These are phyloP conservation scores for Podospora tetraspora DNA, from an alignment of 495 filamentous ascomycete species.

Conservation along the genomic window DNA sequence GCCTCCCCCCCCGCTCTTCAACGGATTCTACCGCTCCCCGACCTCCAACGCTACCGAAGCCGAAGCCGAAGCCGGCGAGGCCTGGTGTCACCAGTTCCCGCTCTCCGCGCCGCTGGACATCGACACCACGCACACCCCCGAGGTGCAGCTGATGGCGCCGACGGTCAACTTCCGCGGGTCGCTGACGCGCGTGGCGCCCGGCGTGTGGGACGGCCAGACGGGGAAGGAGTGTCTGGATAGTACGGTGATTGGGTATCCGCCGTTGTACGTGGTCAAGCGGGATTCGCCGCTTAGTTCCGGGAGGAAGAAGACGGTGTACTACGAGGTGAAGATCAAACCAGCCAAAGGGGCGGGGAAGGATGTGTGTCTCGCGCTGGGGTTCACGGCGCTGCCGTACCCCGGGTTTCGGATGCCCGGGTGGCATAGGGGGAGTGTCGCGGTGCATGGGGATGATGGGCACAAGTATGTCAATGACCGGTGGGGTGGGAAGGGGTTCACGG, in stretches of 20 bases:
- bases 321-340: conserved; percentile 58
- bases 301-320: conserved; percentile 64
- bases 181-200: conserved; percentile 31
- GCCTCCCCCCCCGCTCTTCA: conserved; percentile 67
- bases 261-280: conserved; percentile 63
- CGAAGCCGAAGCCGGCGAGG: conserved; percentile 66
- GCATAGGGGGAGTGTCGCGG: conserved; percentile 78
- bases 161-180: conserved; percentile 27
- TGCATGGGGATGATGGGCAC: conserved; percentile 88
- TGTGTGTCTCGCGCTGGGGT: conserved; percentile 70
- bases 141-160: conserved; percentile 35
- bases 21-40: conserved; percentile 57
- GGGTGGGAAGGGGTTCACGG: conserved; percentile 71
- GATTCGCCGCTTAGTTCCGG: conserved; percentile 56
- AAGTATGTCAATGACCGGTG: conserved; percentile 80
- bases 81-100: conserved; percentile 62
- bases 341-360: conserved; percentile 34
- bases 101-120: conserved; percentile 54
- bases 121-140: conserved; percentile 35
- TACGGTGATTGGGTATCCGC: conserved; percentile 60
- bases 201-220: conserved; percentile 41
- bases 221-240: conserved; percentile 39
- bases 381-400: conserved; percentile 75
- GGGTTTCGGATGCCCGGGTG: conserved; percentile 84
- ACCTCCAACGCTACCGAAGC: conserved; percentile 66